These are phyloP conservation scores for Thalassiosira livingstoniorum DNA, from an alignment of 352 stramenopile species.

Conservation along the genomic window DNA sequence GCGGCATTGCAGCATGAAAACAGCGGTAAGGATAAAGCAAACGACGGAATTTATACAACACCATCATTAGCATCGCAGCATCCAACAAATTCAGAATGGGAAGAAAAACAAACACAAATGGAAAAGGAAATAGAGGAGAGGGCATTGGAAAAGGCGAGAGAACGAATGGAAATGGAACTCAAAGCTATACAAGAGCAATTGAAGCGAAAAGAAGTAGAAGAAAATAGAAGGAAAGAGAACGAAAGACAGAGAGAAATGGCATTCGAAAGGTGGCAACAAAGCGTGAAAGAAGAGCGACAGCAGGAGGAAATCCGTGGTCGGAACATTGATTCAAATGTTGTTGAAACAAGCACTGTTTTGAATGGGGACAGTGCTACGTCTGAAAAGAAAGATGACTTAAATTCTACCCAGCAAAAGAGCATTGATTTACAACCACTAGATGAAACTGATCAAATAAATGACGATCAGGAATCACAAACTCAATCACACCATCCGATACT, in stretches of 20 bases:
- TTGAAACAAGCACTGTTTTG: no score
- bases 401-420: no score
- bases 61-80: no score
- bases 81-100: slow-evolving; percentile 4
- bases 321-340: no score
- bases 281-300: slow-evolving; percentile 55
- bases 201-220: slow-evolving; percentile 33
- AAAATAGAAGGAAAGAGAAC: slow-evolving; percentile 38
- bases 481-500: slow-evolving; percentile 71
- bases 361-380: background rate
- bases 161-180: slow-evolving; percentile 38
- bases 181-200: slow-evolving; percentile 27
- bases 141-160: slow-evolving; percentile 17
- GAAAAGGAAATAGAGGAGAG: slow-evolving; percentile 35
- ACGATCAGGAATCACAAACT: background rate
- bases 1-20: slow-evolving; percentile 9
- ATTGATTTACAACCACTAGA: no score
- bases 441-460: background rate
- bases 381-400: no score
- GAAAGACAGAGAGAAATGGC: slow-evolving; percentile 56
- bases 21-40: background rate
- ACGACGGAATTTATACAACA: no score
- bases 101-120: slow-evolving; percentile 24
- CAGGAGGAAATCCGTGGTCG: slow-evolving; percentile 26
- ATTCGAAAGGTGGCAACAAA: slow-evolving; percentile 64